phyloP scores from a whole-genome alignment of 139 green algal genomes.

The Chlorella ohadii region DNA sequence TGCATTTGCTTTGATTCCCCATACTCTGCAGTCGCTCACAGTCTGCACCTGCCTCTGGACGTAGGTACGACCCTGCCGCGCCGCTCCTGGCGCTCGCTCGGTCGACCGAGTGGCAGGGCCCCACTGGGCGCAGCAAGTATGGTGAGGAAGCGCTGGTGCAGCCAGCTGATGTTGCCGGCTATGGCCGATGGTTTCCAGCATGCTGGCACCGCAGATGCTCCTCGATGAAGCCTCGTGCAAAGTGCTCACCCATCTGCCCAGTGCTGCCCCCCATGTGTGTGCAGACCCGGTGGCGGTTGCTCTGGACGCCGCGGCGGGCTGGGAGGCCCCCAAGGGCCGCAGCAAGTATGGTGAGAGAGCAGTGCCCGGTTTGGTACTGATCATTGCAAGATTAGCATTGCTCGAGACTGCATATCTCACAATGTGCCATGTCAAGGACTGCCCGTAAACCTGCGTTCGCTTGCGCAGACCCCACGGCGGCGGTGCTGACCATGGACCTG shows the following conservation, averaged over 20 bases:
- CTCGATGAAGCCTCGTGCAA: too few relatives aligned
- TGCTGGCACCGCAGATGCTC: too few relatives aligned
- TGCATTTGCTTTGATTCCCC: too few relatives aligned
- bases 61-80: neutral
- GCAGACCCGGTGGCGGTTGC: neutral
- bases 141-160: neutral
- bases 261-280: neutral
- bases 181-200: too few relatives aligned
- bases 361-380: too few relatives aligned
- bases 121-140: constrained; percentile 16
- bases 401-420: too few relatives aligned
- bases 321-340: constrained; percentile 12
- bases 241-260: too few relatives aligned
- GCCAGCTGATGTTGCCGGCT: neutral
- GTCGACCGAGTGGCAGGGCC: constrained; percentile 17
- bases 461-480: neutral
- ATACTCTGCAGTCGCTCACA: too few relatives aligned
- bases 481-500: neutral
- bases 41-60: too few relatives aligned
- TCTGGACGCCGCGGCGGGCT: constrained; percentile 18
- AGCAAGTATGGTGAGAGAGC: neutral
- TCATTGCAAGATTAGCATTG: too few relatives aligned
- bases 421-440: too few relatives aligned
- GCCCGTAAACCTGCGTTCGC: too few relatives aligned
- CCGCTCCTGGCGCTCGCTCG: neutral